Conservation (phyloP, 495 filamentous ascomycete genomes). For the Friedmanniomyces endolithicus region DNA sequence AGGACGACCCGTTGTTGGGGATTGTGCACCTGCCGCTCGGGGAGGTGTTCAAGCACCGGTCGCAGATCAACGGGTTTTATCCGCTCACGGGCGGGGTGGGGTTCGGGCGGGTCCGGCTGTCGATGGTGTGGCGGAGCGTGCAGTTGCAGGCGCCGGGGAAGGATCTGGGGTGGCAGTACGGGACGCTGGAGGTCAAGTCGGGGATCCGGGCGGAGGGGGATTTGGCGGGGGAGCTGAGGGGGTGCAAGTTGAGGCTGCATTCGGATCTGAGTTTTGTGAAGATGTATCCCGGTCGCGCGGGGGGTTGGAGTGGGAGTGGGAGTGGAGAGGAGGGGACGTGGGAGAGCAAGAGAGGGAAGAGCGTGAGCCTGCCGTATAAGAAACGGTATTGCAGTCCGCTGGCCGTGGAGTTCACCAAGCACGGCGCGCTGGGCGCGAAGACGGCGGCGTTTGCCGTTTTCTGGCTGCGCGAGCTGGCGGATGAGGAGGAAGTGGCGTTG, state of each 20-base stretch:
- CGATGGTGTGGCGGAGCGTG: slow-evolving; percentile 57
- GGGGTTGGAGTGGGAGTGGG: too few relatives aligned
- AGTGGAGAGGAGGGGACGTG: slow-evolving; percentile 17
- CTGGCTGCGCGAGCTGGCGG: slow-evolving; percentile 54
- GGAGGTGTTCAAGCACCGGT: slow-evolving; percentile 43
- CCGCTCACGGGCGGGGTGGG: slow-evolving; percentile 52
- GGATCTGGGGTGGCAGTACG: slow-evolving; percentile 53
- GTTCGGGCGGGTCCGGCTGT: slow-evolving; percentile 51
- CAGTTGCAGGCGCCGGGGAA: slow-evolving; percentile 42
- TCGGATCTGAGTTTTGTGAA: slow-evolving; percentile 43
- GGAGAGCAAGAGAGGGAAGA: slow-evolving; percentile 30
- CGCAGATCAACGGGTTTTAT: slow-evolving; percentile 49
- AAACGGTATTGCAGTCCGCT: slow-evolving; percentile 49
- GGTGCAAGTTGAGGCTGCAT: slow-evolving; percentile 43
- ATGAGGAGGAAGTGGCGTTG: slow-evolving; percentile 47
- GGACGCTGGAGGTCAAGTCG: slow-evolving; percentile 45
- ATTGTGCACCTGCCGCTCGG: slow-evolving; percentile 51
- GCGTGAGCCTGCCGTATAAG: slow-evolving; percentile 41
- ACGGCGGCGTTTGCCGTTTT: slow-evolving; percentile 49
- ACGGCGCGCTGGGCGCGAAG: slow-evolving; percentile 35
- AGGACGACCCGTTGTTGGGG: slow-evolving; percentile 54
- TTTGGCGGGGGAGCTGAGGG: slow-evolving; percentile 33
- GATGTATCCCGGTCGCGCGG: slow-evolving; percentile 30
- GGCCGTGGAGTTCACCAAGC: slow-evolving; percentile 47
- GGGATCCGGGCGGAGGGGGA: slow-evolving; percentile 25